These are phyloP conservation scores for Haplosporangium sp. DNA, from an alignment of 371 early-diverging fungal genomes.

Conservation along the genomic window DNA sequence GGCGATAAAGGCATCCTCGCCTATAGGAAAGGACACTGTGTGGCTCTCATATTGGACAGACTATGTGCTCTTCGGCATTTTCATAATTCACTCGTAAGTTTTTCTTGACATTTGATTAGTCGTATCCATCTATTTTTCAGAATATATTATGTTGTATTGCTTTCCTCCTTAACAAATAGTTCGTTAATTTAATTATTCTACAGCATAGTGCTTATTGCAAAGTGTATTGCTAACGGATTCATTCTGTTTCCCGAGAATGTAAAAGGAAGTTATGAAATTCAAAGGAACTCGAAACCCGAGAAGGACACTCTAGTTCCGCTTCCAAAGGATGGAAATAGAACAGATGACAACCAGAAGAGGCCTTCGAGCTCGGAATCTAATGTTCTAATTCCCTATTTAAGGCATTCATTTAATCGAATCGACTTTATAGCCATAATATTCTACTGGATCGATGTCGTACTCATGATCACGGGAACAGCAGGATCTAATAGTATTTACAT, in stretches of 20 bases:
- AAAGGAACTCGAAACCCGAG: too few relatives aligned
- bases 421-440: constrained; percentile 68
- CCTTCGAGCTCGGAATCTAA: too few relatives aligned
- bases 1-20: constrained; percentile 61
- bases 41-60: constrained; percentile 71
- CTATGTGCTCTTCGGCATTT: constrained; percentile 64
- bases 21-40: constrained; percentile 47
- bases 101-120: too few relatives aligned
- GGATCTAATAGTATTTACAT: constrained; percentile 57
- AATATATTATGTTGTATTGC: background rate
- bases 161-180: background rate
- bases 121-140: background rate
- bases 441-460: constrained; percentile 69
- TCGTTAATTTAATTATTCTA: too few relatives aligned
- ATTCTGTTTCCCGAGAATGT: too few relatives aligned
- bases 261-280: too few relatives aligned
- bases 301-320: too few relatives aligned
- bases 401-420: constrained; percentile 76
- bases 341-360: too few relatives aligned
- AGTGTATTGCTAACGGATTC: too few relatives aligned
- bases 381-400: constrained; percentile 62
- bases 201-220: too few relatives aligned
- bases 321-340: too few relatives aligned
- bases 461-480: constrained; percentile 55
- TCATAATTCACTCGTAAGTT: constrained; percentile 69